A percentile compares a stretch with the other conserved stretches of the same genome.
phyloP scores from a whole-genome alignment of 2,329 filamentous ascomycete genomes.

The Aureobasidium sp. region DNA sequence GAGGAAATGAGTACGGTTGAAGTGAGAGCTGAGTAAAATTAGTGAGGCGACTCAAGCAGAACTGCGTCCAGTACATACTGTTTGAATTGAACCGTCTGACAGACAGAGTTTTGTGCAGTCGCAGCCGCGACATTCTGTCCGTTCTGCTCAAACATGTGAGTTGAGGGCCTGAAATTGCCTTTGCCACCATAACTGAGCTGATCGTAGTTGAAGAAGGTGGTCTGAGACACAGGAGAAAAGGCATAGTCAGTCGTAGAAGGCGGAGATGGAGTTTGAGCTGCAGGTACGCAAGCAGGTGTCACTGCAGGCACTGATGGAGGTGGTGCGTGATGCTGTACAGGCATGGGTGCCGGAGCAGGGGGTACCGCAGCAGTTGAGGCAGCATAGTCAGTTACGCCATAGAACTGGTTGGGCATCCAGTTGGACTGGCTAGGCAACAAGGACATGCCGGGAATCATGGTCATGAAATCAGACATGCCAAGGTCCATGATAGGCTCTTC shows the following conservation, averaged over 20 bases:
- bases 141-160: constrained; percentile 24
- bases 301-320: background rate
- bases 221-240: background rate
- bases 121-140: constrained; percentile 33
- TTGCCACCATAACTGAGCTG: constrained; percentile 3
- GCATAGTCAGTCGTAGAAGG: background rate
- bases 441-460: constrained; percentile 42
- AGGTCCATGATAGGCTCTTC: constrained; percentile 25
- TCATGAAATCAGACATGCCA: constrained; percentile 34
- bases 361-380: background rate
- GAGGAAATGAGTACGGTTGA: constrained; percentile 46
- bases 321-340: constrained; percentile 14
- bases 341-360: constrained; percentile 1
- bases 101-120: constrained; percentile 27
- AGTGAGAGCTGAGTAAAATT: constrained; percentile 38
- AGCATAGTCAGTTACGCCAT: background rate
- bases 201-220: constrained; percentile 30
- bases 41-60: background rate
- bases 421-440: constrained; percentile 22
- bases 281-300: constrained; percentile 1
- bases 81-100: constrained; percentile 45
- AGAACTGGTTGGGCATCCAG: constrained; percentile 15
- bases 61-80: constrained; percentile 31
- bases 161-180: constrained; percentile 12
- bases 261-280: constrained; percentile 3